Evolutionary conservation across 2,329 filamentous ascomycete genomes (phyloP).

Genomic region (Sarocladiaceae sp.): DNA sequence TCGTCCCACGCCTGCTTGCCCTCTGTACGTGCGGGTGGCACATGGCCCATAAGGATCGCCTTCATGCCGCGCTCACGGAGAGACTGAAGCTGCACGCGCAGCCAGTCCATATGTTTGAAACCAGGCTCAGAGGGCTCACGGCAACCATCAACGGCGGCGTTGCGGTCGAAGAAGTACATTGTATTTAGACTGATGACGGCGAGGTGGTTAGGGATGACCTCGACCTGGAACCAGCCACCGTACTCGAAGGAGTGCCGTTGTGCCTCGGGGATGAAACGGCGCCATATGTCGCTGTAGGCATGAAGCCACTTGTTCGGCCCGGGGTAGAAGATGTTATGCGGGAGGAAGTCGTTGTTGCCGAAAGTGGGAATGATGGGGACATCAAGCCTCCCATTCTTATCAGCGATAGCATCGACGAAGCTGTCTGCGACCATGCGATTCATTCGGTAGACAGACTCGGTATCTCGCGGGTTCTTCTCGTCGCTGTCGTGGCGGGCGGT

Average conservation of each 20-base stretch:
- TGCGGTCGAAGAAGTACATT: slow-evolving; percentile 91
- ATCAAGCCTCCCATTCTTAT: slow-evolving; percentile 49
- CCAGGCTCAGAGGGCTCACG: slow-evolving; percentile 72
- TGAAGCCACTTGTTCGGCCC: slow-evolving; percentile 86
- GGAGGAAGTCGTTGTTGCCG: slow-evolving; percentile 96
- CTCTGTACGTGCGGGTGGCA: slow-evolving; percentile 79
- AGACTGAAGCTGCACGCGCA: slow-evolving; percentile 79
- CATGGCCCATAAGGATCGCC: slow-evolving; percentile 88
- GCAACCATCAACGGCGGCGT: slow-evolving; percentile 90
- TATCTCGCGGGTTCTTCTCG: slow-evolving; percentile 67
- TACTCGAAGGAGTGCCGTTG: slow-evolving; percentile 87
- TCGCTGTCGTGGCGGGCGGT: slow-evolving; percentile 87
- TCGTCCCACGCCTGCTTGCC: slow-evolving; percentile 91
- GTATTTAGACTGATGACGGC: slow-evolving; percentile 94
- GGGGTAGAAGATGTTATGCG: slow-evolving; percentile 84
- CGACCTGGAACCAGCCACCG: slow-evolving; percentile 91
- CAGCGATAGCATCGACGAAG: slow-evolving; percentile 67
- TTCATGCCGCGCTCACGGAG: slow-evolving; percentile 83
- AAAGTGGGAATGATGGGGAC: slow-evolving; percentile 85
- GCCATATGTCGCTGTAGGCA: slow-evolving; percentile 73
- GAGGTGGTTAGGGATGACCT: slow-evolving; percentile 79
- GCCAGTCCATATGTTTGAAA: slow-evolving; percentile 93
- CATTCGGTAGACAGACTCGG: slow-evolving; percentile 67
- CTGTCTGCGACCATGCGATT: slow-evolving; percentile 72
- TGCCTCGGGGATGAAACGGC: slow-evolving; percentile 80